phyloP scores from a whole-genome alignment of 257 asterid genomes.

The Henckelia pumila region DNA sequence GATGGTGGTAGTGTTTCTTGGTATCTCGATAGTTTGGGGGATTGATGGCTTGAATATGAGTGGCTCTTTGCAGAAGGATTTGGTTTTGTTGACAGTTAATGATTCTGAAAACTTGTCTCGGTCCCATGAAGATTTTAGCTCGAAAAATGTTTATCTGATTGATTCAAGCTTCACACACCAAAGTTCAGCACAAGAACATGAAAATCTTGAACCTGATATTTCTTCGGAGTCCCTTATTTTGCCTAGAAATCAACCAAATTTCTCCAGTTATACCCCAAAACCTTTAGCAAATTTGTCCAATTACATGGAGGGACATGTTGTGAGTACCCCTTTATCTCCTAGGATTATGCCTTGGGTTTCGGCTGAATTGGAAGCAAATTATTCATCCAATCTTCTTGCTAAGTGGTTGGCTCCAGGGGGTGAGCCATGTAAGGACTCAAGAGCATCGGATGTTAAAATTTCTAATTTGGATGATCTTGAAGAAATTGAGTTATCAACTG shows the following conservation, averaged over 20 bases:
- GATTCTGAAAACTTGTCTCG: constrained; percentile 20
- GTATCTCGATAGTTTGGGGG: constrained; percentile 50
- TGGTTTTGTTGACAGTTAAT: constrained; percentile 35
- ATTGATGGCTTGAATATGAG: constrained; percentile 39
- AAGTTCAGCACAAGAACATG: constrained; percentile 29
- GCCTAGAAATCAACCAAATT: constrained; percentile 19
- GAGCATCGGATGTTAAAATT: constrained; percentile 49
- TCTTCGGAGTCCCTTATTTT: constrained; percentile 25
- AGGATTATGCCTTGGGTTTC: constrained; percentile 55
- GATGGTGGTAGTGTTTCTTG: constrained; percentile 47
- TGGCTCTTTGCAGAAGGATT: constrained; percentile 35
- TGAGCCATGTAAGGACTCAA: constrained; percentile 63
- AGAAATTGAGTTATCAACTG: constrained; percentile 44
- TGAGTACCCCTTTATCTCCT: constrained; percentile 20
- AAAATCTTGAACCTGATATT: constrained; percentile 22
- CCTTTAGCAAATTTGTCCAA: constrained; percentile 24
- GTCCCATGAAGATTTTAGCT: constrained; percentile 35
- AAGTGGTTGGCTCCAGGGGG: constrained; percentile 71
- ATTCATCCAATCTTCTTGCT: constrained; percentile 50
- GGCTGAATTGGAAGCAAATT: constrained; percentile 53
- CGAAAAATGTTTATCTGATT: constrained; percentile 29
- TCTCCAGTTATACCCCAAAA: constrained; percentile 31
- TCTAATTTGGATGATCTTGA: constrained; percentile 46
- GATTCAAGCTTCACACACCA: constrained; percentile 33
- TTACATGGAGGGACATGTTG: neutral